These are phyloP conservation scores for Lumnitzera racemosa DNA, from an alignment of 345 rosid genomes.

Conservation along the genomic window DNA sequence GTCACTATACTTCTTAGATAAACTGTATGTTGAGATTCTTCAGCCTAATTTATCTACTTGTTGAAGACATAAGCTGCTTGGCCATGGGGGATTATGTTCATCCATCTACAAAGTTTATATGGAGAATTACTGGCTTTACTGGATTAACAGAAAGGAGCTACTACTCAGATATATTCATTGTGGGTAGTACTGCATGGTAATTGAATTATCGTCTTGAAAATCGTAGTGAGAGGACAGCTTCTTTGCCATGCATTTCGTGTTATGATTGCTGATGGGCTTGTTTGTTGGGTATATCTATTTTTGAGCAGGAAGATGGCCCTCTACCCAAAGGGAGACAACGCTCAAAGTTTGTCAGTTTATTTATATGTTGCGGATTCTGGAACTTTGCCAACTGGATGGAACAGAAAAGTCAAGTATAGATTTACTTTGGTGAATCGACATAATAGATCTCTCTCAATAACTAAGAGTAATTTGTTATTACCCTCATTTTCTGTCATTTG, in stretches of 20 bases:
- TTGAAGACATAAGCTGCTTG: too few relatives aligned
- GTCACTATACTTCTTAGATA: too few relatives aligned
- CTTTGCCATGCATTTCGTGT: background rate
- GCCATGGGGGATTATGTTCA: too few relatives aligned
- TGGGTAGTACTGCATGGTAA: too few relatives aligned
- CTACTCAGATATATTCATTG: too few relatives aligned
- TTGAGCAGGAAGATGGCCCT: constrained; percentile 7
- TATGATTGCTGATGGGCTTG: background rate
- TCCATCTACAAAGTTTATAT: too few relatives aligned
- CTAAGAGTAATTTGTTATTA: background rate
- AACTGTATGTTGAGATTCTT: too few relatives aligned
- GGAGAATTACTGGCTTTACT: too few relatives aligned
- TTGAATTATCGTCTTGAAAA: background rate
- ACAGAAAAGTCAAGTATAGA: constrained; percentile 15
- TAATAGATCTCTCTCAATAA: background rate
- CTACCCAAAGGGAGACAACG: constrained; percentile 20
- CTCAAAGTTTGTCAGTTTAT: constrained; percentile 13
- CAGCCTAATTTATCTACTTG: too few relatives aligned
- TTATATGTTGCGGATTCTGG: constrained; percentile 16
- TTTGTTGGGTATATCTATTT: background rate
- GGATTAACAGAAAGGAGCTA: too few relatives aligned
- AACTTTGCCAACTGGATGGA: constrained; percentile 20
- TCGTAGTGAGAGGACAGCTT: too few relatives aligned
- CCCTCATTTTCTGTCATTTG: too few relatives aligned
- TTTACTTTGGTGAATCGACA: constrained; percentile 11